Conservation (phyloP, 148 eudicot genomes). For the Simmondsia chinensis region DNA sequence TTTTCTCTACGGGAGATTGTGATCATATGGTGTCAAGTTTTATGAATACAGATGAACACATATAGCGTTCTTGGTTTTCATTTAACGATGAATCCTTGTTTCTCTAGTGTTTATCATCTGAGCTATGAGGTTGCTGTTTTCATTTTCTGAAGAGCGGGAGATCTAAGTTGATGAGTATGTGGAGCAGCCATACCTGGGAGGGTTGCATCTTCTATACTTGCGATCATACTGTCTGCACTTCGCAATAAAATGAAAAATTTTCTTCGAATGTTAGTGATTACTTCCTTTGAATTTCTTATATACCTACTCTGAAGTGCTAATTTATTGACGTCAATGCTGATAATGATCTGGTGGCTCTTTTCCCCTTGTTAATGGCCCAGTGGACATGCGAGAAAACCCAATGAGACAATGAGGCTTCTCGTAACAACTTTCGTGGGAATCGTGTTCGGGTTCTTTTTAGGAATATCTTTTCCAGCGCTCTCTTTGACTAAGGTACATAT, state of each 20-base stretch:
- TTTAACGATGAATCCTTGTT: too few species aligned
- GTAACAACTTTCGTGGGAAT: constrained; percentile 48
- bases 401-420: constrained; percentile 46
- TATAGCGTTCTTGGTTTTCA: too few species aligned
- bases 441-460: constrained; percentile 65
- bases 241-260: constrained; percentile 11
- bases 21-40: too few species aligned
- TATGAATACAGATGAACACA: too few species aligned
- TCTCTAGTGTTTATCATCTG: too few species aligned
- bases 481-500: constrained; percentile 43
- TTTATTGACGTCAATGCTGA: not conserved
- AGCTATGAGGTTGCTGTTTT: too few species aligned
- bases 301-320: not conserved
- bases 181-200: constrained; percentile 6
- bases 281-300: not conserved
- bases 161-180: constrained; percentile 5
- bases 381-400: constrained; percentile 25
- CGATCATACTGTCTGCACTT: constrained; percentile 4
- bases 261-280: constrained; percentile 29
- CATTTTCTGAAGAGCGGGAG: not conserved
- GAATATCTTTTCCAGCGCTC: constrained; percentile 47
- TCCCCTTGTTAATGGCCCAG: too few species aligned
- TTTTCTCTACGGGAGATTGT: too few species aligned
- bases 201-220: constrained; percentile 6
- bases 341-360: constrained; percentile 2